Percentiles rank a stretch among this genome's conserved stretches.
These are phyloP conservation scores for Kwoniella sp. DNA, from an alignment of 768 basidiomycete species.

Conservation along the genomic window DNA sequence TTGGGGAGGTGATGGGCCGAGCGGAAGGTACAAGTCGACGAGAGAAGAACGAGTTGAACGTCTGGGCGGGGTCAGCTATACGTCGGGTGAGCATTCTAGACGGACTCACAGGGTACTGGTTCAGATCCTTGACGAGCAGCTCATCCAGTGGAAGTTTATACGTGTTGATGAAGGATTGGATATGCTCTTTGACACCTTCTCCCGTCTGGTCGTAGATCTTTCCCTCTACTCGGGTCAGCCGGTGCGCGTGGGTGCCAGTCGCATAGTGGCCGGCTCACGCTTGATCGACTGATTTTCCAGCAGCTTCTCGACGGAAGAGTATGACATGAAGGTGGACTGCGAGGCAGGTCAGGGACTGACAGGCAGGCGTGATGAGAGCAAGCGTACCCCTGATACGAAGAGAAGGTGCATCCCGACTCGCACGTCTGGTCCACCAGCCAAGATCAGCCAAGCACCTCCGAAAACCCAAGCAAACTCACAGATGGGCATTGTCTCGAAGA, in stretches of 20 bases:
- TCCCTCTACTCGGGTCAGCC: constrained; percentile 31
- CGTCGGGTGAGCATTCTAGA: too few species aligned
- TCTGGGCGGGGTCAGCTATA: constrained; percentile 41
- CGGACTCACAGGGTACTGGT: constrained; percentile 54
- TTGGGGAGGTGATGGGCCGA: constrained; percentile 60
- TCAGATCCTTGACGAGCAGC: constrained; percentile 62
- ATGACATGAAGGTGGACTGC: constrained; percentile 30
- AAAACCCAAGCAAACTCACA: constrained; percentile 51
- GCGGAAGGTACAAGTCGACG: constrained; percentile 60
- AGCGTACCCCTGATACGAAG: constrained; percentile 52
- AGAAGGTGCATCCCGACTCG: constrained; percentile 63
- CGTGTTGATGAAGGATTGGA: constrained; percentile 48
- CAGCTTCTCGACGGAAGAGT: constrained; percentile 41
- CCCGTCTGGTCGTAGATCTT: constrained; percentile 46
- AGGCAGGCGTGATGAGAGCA: not conserved
- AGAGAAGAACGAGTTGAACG: constrained; percentile 76
- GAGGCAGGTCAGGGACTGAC: not conserved
- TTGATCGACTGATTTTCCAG: constrained; percentile 44
- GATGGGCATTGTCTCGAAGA: constrained; percentile 72
- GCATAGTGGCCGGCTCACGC: too few species aligned
- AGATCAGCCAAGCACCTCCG: not conserved
- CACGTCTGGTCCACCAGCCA: constrained; percentile 20
- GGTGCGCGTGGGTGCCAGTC: too few species aligned
- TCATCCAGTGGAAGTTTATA: constrained; percentile 58
- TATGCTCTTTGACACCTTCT: constrained; percentile 45